Base-by-base conservation (phyloP, 2,329 filamentous ascomycete genomes). In the Botrytis elliptica region DNA sequence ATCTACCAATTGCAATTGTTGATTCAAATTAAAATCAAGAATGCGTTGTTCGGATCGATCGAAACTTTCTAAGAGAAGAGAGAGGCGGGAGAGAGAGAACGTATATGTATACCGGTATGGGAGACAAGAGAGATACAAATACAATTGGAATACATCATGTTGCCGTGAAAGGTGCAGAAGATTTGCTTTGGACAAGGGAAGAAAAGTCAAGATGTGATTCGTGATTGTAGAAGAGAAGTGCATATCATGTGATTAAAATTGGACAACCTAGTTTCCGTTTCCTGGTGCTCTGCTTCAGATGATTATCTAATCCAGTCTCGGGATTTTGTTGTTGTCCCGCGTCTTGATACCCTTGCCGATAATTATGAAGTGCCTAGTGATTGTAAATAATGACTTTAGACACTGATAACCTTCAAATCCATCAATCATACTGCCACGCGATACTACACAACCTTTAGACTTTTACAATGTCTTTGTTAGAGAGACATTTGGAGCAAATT, bases 401-500 rank as follows among this genome's bases (percentile, higher is more conserved):
- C 55, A 52, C 55, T 71, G 59, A 62, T 29, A 60, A 59, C 7
- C 40, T 71, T 62, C 46, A 8, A 29, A 36, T 40, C 29, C 14
- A 22, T 18, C 29, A 22, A 8, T 25, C 40, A 7, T 57, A 29
- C n/a, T 4, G 20, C 65, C 44, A 52, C 18, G 33, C 59, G 33
- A 16, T 44, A 25, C 3, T 29, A 55, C 73, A 42, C 12, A 29
- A 55, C 33, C 49, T 40, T 38, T 38, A 72, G 36, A 22, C 40
- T 40, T 52, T 42, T 65, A 83, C 75, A 75, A 94, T 94, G 92
- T 89, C 91, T 40, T 86, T 93, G 38, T 86, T 95, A 40, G 86
- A 87, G 12, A 88, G 86, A 57, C 92, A 95, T 81, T 86, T 95
- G 40, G 92, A 94, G 84, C 92, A 94, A 82, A 94, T 95, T 74